These are phyloP conservation scores for Biscutella laevigata DNA, from an alignment of 441 rosid species.

Conservation along the genomic window DNA sequence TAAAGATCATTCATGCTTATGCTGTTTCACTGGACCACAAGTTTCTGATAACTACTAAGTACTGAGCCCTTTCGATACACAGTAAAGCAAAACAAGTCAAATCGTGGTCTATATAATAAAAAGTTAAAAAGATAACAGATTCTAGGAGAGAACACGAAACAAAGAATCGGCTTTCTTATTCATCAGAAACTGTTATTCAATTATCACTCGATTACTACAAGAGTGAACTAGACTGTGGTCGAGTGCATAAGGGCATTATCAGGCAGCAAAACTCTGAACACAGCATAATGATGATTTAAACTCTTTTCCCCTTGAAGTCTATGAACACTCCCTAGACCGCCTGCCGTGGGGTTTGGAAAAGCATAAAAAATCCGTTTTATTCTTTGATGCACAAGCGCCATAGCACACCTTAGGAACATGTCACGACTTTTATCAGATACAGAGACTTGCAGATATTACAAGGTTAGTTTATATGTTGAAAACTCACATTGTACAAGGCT, in stretches of 20 bases:
- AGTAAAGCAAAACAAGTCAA: neutral
- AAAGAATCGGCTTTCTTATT: neutral
- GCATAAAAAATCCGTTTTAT: slow-evolving; percentile 74
- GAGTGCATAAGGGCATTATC: slow-evolving; percentile 10
- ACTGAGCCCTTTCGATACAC: neutral
- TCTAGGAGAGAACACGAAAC: slow-evolving; percentile 8
- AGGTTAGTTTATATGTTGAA: neutral
- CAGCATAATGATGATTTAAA: slow-evolving; percentile 91
- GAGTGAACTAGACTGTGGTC: neutral
- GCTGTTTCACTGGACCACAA: neutral
- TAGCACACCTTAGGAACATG: slow-evolving; percentile 63
- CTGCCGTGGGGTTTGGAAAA: slow-evolving; percentile 53
- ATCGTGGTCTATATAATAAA: neutral
- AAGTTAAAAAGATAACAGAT: neutral
- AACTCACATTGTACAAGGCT: slow-evolving; percentile 29
- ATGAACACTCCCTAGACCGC: slow-evolving; percentile 67
- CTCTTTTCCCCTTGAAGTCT: slow-evolving; percentile 87
- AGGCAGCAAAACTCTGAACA: slow-evolving; percentile 61
- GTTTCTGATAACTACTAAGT: neutral
- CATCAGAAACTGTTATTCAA: neutral
- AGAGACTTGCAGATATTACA: neutral
- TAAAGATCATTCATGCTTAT: neutral
- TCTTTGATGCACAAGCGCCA: slow-evolving; percentile 95
- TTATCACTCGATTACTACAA: neutral
- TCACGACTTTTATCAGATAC: neutral